These are phyloP conservation scores for Digitaria exilis DNA, from an alignment of 202 grass and related monocot genomes.

Conservation along the genomic window DNA sequence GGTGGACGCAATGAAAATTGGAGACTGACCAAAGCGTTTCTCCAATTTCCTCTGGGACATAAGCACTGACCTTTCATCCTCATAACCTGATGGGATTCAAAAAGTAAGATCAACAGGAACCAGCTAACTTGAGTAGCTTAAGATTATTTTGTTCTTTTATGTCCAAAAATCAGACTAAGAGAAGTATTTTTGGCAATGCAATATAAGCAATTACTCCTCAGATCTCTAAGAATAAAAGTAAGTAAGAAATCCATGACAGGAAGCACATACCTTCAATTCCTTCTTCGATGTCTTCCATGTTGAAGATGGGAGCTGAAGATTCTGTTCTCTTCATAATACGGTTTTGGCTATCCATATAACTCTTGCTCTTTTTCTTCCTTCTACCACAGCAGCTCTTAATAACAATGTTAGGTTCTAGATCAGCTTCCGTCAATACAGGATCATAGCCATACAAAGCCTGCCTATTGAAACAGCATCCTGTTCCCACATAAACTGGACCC, in stretches of 20 bases:
- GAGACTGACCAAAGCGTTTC: slow-evolving; percentile 49
- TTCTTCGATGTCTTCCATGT: slow-evolving; percentile 99
- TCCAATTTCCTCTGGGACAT: slow-evolving; percentile 98
- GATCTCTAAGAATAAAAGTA: slow-evolving; percentile 3
- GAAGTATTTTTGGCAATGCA: slow-evolving; percentile 13
- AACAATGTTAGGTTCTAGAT: slow-evolving; percentile 92
- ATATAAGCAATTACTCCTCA: background rate
- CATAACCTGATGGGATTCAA: slow-evolving; percentile 65
- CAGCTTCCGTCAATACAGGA: slow-evolving; percentile 92
- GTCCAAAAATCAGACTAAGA: slow-evolving; percentile 23
- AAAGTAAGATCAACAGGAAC: slow-evolving; percentile 34
- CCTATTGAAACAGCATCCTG: too few species aligned
- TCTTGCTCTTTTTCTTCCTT: too few species aligned
- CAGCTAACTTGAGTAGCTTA: slow-evolving; percentile 20
- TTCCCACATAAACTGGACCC: too few species aligned
- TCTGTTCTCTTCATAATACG: slow-evolving; percentile 96
- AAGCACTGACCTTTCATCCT: slow-evolving; percentile 92
- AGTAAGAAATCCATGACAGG: background rate
- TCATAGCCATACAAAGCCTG: slow-evolving; percentile 11
- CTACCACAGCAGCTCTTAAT: slow-evolving; percentile 39
- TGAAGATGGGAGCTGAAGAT: slow-evolving; percentile 96
- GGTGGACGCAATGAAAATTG: too few species aligned
- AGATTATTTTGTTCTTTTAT: slow-evolving; percentile 11
- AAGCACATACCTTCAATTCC: slow-evolving; percentile 84
- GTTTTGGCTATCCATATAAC: slow-evolving; percentile 71